A percentile compares a stretch with the other conserved stretches of the same genome.
Evolutionary conservation across 495 filamentous ascomycete species (phyloP).

Genomic region (Diplogelasinospora grovesii): DNA sequence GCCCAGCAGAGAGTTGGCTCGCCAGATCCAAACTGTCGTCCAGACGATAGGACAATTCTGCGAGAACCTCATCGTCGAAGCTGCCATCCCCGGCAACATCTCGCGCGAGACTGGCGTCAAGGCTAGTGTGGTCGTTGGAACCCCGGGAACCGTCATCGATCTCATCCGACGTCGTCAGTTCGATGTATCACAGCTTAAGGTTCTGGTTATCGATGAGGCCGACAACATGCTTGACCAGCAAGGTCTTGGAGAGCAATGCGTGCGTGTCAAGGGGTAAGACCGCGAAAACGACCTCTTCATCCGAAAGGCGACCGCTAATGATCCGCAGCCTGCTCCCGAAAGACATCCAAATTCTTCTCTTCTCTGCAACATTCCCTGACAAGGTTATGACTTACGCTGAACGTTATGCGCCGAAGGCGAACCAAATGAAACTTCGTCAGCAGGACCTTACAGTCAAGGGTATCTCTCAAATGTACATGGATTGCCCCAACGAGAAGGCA

Average conservation of each 20-base stretch:
- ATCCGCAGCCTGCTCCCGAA: slow-evolving; percentile 56
- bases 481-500: slow-evolving; percentile 68
- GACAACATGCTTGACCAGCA: slow-evolving; percentile 95
- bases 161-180: slow-evolving; percentile 67
- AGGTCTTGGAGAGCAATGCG: slow-evolving; percentile 89
- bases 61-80: slow-evolving; percentile 58
- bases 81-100: slow-evolving; percentile 73
- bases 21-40: slow-evolving; percentile 85
- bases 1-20: slow-evolving; percentile 88
- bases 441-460: slow-evolving; percentile 93
- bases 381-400: slow-evolving; percentile 74
- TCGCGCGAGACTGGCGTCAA: slow-evolving; percentile 54
- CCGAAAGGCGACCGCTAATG: slow-evolving; percentile 15
- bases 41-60: slow-evolving; percentile 77
- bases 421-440: slow-evolving; percentile 79
- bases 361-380: slow-evolving; percentile 92
- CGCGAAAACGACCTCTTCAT: background rate
- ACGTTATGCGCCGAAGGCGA: slow-evolving; percentile 74
- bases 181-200: slow-evolving; percentile 55
- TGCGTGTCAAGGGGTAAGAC: slow-evolving; percentile 73
- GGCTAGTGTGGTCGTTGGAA: slow-evolving; percentile 79
- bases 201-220: slow-evolving; percentile 86
- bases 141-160: slow-evolving; percentile 88
- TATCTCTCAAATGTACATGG: slow-evolving; percentile 95
- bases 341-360: slow-evolving; percentile 76